Evolutionary conservation across 169 alveolate species (phyloP).

Genomic region (Perkinsus marinus): DNA sequence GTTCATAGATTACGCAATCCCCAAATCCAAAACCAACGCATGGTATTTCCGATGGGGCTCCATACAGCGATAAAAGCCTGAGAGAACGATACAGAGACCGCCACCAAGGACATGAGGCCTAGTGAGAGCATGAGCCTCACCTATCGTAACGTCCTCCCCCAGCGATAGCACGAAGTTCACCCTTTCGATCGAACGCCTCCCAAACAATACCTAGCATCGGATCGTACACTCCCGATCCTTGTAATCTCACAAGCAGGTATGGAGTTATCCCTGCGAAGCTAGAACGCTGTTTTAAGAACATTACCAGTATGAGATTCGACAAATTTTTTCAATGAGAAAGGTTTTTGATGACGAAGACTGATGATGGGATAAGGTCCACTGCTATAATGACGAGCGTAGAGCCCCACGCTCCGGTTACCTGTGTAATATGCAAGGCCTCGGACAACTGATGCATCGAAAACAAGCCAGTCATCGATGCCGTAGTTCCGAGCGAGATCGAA

Average conservation of each 20-base stretch:
- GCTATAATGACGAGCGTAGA: neutral
- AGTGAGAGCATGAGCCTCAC: too few relatives aligned
- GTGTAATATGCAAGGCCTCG: conserved; percentile 38
- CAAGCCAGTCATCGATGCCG: conserved; percentile 11
- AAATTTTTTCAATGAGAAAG: too few relatives aligned
- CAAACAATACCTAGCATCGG: conserved; percentile 20
- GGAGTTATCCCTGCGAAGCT: too few relatives aligned
- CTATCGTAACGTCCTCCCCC: conserved; percentile 35
- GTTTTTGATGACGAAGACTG: too few relatives aligned
- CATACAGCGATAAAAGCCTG: neutral
- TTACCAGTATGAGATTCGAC: too few relatives aligned
- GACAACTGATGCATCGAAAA: conserved; percentile 13
- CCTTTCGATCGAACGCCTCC: conserved; percentile 30
- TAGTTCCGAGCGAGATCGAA: neutral
- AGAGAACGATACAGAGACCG: too few relatives aligned
- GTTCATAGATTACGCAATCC: conserved; percentile 31
- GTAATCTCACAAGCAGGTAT: too few relatives aligned
- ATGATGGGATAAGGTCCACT: too few relatives aligned
- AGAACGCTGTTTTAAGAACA: too few relatives aligned
- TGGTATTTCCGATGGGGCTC: neutral
- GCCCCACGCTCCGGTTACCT: neutral
- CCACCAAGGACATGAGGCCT: neutral
- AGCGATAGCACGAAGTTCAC: conserved; percentile 17
- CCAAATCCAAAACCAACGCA: conserved; percentile 43
- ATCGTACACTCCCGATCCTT: too few relatives aligned